phyloP scores from a whole-genome alignment of 1,284 basidiomycete species.

The Stygiomarasmius scandens region DNA sequence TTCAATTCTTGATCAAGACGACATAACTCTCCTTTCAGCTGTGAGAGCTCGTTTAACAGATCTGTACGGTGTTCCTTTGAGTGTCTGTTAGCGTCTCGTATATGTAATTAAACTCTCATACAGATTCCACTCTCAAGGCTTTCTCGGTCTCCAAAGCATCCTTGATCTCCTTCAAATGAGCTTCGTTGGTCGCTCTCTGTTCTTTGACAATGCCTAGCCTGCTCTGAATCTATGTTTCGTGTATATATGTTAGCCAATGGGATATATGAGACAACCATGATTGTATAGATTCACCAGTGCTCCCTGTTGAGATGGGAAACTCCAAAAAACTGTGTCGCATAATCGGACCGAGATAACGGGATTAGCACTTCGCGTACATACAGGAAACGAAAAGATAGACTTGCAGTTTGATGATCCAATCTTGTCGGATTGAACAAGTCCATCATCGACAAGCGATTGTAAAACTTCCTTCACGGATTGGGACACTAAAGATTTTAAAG shows the following conservation, averaged over 20 bases:
- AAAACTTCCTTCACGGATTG: constrained; percentile 89
- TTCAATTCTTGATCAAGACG: constrained; percentile 70
- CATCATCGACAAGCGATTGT: constrained; percentile 82
- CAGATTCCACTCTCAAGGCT: constrained; percentile 64
- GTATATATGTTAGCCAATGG: constrained; percentile 15
- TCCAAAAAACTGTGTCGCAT: constrained; percentile 77
- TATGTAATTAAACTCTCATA: constrained; percentile 35
- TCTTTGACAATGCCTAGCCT: constrained; percentile 60
- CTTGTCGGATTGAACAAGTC: constrained; percentile 82
- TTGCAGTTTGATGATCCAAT: constrained; percentile 90
- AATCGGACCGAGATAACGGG: constrained; percentile 15
- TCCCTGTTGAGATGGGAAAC: constrained; percentile 86
- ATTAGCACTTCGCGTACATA: not conserved
- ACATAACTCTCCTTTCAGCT: constrained; percentile 55
- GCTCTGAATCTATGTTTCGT: constrained; percentile 53
- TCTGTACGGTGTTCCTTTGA: constrained; percentile 57
- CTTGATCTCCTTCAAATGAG: constrained; percentile 52
- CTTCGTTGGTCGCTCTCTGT: constrained; percentile 45
- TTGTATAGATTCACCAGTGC: constrained; percentile 56
- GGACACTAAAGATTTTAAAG: constrained; percentile 53
- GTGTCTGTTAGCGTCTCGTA: not conserved
- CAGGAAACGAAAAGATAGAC: constrained; percentile 24
- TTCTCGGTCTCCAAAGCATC: constrained; percentile 53
- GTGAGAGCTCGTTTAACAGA: constrained; percentile 51
- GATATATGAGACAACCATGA: no score